Percentiles rank a stretch among this genome's conserved stretches.
phyloP scores from a whole-genome alignment of 345 rosid species.

The Lepidium africanum region DNA sequence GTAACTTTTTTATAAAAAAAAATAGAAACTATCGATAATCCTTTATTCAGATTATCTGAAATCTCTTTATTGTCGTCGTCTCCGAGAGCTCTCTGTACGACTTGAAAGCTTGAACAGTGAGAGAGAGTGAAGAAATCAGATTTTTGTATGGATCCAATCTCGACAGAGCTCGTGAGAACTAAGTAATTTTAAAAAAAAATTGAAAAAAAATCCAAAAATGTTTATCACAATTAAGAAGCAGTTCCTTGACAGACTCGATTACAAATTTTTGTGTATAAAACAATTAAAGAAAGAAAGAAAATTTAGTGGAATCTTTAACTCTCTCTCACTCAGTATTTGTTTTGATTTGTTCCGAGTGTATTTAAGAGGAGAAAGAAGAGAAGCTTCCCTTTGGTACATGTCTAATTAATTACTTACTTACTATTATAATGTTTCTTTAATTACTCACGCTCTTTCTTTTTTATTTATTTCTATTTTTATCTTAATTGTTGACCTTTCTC shows the following conservation, averaged over 20 bases:
- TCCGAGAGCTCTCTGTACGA: neutral
- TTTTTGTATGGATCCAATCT: constrained; percentile 55
- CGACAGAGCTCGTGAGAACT: constrained; percentile 33
- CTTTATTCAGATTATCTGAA: neutral
- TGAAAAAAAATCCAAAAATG: neutral
- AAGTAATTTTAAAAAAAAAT: neutral
- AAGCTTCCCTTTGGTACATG: constrained; percentile 23
- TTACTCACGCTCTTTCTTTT: neutral
- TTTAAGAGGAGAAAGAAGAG: constrained; percentile 20
- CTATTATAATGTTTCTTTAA: neutral
- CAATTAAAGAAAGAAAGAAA: neutral
- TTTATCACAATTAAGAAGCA: neutral
- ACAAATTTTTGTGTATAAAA: neutral
- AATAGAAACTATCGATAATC: neutral
- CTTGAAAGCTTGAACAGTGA: neutral
- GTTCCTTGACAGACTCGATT: neutral
- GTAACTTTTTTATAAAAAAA: constrained; percentile 16
- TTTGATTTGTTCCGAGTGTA: neutral
- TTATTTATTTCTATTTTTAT: neutral
- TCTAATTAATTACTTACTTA: neutral
- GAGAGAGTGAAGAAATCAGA: constrained; percentile 27
- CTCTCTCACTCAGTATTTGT: neutral
- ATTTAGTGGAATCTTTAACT: neutral
- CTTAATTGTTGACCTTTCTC: neutral
- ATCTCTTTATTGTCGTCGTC: neutral